Evolutionary conservation across 2,329 filamentous ascomycete genomes (phyloP).

Genomic region (Catunica adiposa): DNA sequence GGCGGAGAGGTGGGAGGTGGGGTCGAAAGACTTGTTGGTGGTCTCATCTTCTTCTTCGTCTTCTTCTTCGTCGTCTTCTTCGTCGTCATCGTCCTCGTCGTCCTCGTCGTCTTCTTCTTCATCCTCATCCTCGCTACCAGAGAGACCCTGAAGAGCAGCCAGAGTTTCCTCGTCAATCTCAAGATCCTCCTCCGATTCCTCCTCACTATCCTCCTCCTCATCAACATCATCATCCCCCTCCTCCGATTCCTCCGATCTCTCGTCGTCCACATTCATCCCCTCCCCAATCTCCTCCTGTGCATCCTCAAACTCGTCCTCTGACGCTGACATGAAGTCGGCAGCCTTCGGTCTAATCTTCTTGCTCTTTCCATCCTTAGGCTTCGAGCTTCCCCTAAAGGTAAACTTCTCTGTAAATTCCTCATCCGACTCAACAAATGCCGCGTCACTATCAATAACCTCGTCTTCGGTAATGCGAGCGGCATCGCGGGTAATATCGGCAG

Average conservation of each 20-base stretch:
- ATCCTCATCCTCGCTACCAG: constrained; percentile 22
- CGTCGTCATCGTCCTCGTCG: constrained; percentile 20
- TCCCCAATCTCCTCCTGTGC: constrained; percentile 24
- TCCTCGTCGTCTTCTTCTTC: constrained; percentile 23
- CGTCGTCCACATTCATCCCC: constrained; percentile 21
- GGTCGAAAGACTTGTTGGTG: constrained; percentile 12
- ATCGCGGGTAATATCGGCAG: constrained; percentile 36
- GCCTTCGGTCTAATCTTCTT: constrained; percentile 30
- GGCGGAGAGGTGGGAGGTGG: constrained; percentile 10
- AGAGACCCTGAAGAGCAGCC: constrained; percentile 18
- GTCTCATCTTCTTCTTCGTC: constrained; percentile 17
- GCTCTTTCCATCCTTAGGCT: constrained; percentile 25
- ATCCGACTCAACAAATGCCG: constrained; percentile 70
- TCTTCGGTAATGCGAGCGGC: constrained; percentile 29
- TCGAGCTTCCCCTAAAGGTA: constrained; percentile 43
- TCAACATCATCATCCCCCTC: constrained; percentile 23
- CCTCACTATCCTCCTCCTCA: constrained; percentile 23
- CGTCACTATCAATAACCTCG: constrained; percentile 47
- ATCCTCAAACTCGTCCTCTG: constrained; percentile 25
- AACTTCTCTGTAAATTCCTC: constrained; percentile 67
- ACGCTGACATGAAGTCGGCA: constrained; percentile 40
- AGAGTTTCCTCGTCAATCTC: constrained; percentile 21
- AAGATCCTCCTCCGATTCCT: constrained; percentile 22
- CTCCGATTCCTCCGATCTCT: constrained; percentile 19
- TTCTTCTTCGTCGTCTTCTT: constrained; percentile 21